A percentile compares a stretch with the other conserved stretches of the same genome.
phyloP scores from a whole-genome alignment of 148 eudicot species.

The Fagopyrum homotropicum region DNA sequence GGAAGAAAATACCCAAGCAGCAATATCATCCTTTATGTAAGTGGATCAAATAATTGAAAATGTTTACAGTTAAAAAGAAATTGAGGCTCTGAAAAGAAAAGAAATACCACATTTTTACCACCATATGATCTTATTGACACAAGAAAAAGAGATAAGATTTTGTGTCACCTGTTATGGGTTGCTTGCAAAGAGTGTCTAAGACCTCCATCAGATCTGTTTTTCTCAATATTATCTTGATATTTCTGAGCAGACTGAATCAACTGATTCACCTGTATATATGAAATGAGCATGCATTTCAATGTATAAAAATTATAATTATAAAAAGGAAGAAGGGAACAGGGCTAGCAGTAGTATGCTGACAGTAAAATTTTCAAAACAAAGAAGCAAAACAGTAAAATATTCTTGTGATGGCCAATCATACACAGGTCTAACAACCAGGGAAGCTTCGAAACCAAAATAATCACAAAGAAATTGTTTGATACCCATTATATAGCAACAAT shows the following conservation, averaged over 20 bases:
- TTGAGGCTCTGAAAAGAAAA: background rate
- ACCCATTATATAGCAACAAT: background rate
- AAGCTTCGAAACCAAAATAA: background rate
- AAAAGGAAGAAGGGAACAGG: background rate
- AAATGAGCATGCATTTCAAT: background rate
- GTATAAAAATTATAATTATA: background rate
- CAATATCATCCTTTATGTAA: background rate
- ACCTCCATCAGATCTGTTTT: constrained; percentile 16
- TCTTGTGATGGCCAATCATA: background rate
- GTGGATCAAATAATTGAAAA: background rate
- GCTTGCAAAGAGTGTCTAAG: constrained; percentile 17
- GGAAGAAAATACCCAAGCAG: background rate
- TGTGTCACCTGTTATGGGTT: constrained; percentile 27
- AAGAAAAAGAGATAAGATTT: background rate
- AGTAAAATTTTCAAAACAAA: background rate
- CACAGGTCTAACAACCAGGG: background rate
- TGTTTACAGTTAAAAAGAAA: background rate
- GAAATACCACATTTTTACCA: background rate
- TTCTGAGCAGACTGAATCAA: constrained; percentile 26
- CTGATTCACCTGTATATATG: constrained; percentile 30
- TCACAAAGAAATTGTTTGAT: background rate
- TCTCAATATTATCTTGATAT: constrained; percentile 15
- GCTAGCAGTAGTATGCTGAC: background rate
- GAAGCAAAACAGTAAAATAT: background rate
- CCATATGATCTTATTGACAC: background rate